phyloP scores from a whole-genome alignment of 2,329 filamentous ascomycete species.

The Talaromyces piceae region DNA sequence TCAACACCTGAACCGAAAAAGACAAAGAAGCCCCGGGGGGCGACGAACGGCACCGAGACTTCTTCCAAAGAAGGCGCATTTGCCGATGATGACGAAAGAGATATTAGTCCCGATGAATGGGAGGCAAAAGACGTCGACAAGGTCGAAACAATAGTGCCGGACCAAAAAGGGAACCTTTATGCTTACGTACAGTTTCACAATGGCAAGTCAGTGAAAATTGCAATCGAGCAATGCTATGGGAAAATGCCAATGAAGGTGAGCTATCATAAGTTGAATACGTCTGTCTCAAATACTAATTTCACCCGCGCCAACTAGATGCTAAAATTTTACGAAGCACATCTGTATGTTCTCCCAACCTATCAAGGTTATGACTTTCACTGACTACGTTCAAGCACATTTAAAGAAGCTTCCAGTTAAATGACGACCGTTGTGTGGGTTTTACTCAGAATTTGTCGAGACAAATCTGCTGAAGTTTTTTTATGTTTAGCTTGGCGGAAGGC shows the following conservation, averaged over 20 bases:
- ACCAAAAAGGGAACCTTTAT: constrained; percentile 13
- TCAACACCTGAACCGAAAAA: constrained; percentile 20
- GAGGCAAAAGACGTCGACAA: constrained; percentile 33
- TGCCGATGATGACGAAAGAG: constrained; percentile 15
- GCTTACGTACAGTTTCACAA: constrained; percentile 33
- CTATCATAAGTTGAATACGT: background rate
- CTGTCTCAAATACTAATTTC: background rate
- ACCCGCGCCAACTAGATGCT: constrained; percentile 32
- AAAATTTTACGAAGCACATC: constrained; percentile 42
- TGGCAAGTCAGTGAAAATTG: constrained; percentile 36
- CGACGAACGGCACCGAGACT: constrained; percentile 14
- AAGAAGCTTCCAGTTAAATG: background rate
- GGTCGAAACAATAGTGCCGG: constrained; percentile 39
- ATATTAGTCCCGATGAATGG: background rate
- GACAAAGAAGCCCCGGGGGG: constrained; percentile 20
- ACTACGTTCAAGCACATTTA: background rate
- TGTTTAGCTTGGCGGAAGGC: background rate
- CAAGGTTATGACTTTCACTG: background rate
- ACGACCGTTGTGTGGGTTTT: background rate
- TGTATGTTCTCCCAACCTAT: constrained; percentile 27
- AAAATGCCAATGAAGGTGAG: constrained; percentile 37
- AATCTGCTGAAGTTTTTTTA: background rate
- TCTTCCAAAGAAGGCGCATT: constrained; percentile 8
- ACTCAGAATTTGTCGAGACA: background rate
- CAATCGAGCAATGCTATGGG: constrained; percentile 34